Evolutionary conservation across 2,329 filamentous ascomycete genomes (phyloP), one percentile per base, ranked within the genome.

Genomic region (Fusarium lyarnte): DNA sequence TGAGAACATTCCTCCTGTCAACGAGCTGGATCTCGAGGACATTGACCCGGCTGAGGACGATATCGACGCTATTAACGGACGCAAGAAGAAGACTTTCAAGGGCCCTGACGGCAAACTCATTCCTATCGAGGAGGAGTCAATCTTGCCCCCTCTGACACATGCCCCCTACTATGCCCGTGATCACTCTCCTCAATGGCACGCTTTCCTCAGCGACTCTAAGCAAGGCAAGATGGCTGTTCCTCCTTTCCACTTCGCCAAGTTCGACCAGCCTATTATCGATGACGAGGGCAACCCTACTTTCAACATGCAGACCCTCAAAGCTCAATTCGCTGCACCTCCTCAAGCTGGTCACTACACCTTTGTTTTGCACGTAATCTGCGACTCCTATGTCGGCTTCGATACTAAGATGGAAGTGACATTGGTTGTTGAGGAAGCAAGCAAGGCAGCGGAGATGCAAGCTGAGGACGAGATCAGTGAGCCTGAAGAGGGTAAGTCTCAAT

Each of bases 391-490:
- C 49, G 96, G 96, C 49, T 94, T 98, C 74, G 97, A 99, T 80
- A 93, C 92, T 54, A 96, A 94, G 87, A 90, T 94, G 87, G 94
- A 98, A 79, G 94, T 97, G 33, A 94, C 93, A 4, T 87, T 99
- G 58, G 89, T 92, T 33, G 94, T 99, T 13, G 94, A 97, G 78
- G 95, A 98, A 77, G 91, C 93, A 38, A 93, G 90, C 82, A 96
- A 95, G 84, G 95, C 94, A 9, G 92, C 89, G 25, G 89, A 92
- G 74, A 91, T 97, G 79, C 89, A 90, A 58, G 93, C 91, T 52
- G 94, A 98, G 75, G 96, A 97, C 77, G 96, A 99, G 66, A 99
- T 99, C 74, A 97, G 94, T 80, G 96, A 99, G 81, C 96, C 97
- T 39, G 96, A 98, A 72, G 96, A 99, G 87, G 96, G 96, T 97